These are phyloP conservation scores for Neocatenulostroma microsporum DNA, from an alignment of 2,329 filamentous ascomycete genomes.

Conservation along the genomic window DNA sequence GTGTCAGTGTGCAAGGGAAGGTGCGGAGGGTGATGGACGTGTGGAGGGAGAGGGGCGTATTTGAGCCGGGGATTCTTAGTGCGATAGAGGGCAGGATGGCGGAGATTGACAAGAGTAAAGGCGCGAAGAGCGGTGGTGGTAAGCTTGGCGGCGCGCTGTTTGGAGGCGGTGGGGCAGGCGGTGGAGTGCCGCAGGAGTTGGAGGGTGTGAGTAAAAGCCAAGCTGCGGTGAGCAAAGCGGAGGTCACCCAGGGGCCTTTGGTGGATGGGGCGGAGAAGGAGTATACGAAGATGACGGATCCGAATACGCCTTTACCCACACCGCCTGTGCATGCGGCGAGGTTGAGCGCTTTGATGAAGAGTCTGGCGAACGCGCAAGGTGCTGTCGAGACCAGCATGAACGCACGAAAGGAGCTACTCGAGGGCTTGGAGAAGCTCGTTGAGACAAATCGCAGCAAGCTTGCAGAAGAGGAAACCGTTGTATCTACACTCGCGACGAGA, in stretches of 20 bases:
- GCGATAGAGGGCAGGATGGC: slow-evolving; percentile 73
- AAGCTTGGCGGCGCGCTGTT: slow-evolving; percentile 63
- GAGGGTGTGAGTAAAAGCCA: slow-evolving; percentile 66
- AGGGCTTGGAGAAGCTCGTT: slow-evolving; percentile 73
- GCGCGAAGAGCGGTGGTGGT: slow-evolving; percentile 13
- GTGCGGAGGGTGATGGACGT: slow-evolving; percentile 86
- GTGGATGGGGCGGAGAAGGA: slow-evolving; percentile 68
- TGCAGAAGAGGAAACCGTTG: slow-evolving; percentile 58
- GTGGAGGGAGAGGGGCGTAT: slow-evolving; percentile 81
- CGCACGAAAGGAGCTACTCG: slow-evolving; percentile 68
- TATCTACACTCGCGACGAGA: slow-evolving; percentile 57
- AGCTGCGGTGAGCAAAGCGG: slow-evolving; percentile 64
- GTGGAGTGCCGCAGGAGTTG: slow-evolving; percentile 65
- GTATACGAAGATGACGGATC: slow-evolving; percentile 74
- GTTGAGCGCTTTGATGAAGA: slow-evolving; percentile 81
- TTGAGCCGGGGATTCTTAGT: slow-evolving; percentile 69
- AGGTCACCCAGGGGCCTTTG: slow-evolving; percentile 58
- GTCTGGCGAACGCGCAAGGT: slow-evolving; percentile 76
- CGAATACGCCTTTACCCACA: slow-evolving; percentile 60
- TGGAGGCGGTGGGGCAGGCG: slow-evolving; percentile 45
- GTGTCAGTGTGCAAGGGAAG: slow-evolving; percentile 79
- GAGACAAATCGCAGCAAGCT: slow-evolving; percentile 64
- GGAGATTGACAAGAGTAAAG: slow-evolving; percentile 46
- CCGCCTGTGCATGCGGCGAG: slow-evolving; percentile 87
- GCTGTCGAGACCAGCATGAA: slow-evolving; percentile 86